Evolutionary conservation across 2,329 filamentous ascomycete genomes (phyloP), one percentile per base, ranked within the genome.

Genomic region (Taxawa tesnikishii): DNA sequence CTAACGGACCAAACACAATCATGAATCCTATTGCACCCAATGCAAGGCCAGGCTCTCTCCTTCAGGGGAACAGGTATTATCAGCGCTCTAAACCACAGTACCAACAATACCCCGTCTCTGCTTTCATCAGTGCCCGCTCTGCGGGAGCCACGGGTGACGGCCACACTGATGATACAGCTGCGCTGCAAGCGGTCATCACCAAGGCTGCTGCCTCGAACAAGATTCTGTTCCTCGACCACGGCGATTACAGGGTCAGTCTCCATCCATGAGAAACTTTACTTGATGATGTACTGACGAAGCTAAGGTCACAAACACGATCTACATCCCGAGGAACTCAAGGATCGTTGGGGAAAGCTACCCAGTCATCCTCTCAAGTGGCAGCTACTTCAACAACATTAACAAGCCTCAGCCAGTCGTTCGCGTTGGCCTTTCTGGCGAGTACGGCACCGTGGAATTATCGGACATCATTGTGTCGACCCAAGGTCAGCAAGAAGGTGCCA

Each of bases 211-310:
- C 34, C 5, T 38, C 43, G 19, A 35, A 42, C 33, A 67, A 79
- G 44, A 56, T 88, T 40, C 68, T 83, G 36, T 87, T 76, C 59
- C 79, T 88, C 43, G 79, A 83, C 48, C 75, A 79, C 47, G 82
- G 82, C 33, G 70, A 76, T 30, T 84, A 87, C 53, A 54, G n/a
- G n/a, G n/a, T n/a, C n/a, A n/a, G 62, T 87, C 43, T 75, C 70
- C 26, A 36, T 26, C 27, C 9, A 9, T 24, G 21, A 9, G 9
- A 24, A 9, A 24, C 9, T 9, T n/a, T 9, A 24, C 9, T 9
- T n/a, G n/a, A n/a, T n/a, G n/a, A n/a, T n/a, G n/a, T n/a, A n/a
- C n/a, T n/a, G n/a, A n/a, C n/a, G n/a, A n/a, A n/a, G n/a, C n/a
- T n/a, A n/a, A 31, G 8, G 54, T 67, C 13, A 59, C 53, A 1